Evolutionary conservation across 345 rosid species (phyloP).

Genomic region (Brassica nigra): DNA sequence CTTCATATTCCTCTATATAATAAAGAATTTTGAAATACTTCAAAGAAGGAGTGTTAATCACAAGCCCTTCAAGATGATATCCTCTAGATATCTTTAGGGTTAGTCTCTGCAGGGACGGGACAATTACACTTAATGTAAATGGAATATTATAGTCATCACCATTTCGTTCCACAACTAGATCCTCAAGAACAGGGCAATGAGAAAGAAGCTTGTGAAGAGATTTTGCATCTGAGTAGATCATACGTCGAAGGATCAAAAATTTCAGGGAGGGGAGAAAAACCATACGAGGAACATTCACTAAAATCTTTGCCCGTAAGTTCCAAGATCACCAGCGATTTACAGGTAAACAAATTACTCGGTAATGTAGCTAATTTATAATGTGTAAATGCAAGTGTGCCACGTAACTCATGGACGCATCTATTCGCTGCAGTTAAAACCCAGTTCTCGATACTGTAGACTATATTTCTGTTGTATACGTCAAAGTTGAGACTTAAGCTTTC

Average conservation of each 20-base stretch:
- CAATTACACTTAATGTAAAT: not conserved
- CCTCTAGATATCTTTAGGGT: not conserved
- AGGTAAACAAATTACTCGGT: not conserved
- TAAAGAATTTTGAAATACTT: not conserved
- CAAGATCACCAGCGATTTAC: not conserved
- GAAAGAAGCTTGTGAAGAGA: not conserved
- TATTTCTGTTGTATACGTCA: not conserved
- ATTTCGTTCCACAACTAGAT: conserved; percentile 5
- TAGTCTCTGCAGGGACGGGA: conserved; percentile 7
- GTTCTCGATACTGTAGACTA: not conserved
- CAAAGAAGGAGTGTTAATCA: not conserved
- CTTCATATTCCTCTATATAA: not conserved
- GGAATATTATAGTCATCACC: not conserved
- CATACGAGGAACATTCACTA: not conserved
- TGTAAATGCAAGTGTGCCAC: not conserved
- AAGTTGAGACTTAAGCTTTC: conserved; percentile 7
- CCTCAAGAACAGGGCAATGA: conserved; percentile 10
- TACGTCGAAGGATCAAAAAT: not conserved
- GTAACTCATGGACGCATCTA: not conserved
- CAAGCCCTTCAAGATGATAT: not conserved
- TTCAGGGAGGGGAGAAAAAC: not conserved
- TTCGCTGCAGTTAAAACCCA: not conserved
- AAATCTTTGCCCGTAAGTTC: not conserved
- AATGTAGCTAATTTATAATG: not conserved
- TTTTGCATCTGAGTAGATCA: not conserved